Percentiles rank a stretch among this genome's conserved stretches.
Evolutionary conservation across 2,329 filamentous ascomycete genomes (phyloP).

Genomic region (Cordyceps militaris): DNA sequence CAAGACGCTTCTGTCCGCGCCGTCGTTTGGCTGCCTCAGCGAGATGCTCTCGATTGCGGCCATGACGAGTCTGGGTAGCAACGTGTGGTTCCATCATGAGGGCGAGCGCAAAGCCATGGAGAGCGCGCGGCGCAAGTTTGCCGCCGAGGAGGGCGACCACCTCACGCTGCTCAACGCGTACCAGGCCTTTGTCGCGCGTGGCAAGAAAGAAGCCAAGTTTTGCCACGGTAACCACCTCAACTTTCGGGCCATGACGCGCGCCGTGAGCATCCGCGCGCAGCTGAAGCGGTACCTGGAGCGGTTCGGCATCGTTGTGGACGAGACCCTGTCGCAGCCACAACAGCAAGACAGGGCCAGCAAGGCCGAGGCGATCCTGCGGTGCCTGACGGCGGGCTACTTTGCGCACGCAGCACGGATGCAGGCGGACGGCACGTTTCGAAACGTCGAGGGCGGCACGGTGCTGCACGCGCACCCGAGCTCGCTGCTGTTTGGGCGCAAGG

Average conservation of each 20-base stretch:
- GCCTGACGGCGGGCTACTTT: conserved; percentile 86
- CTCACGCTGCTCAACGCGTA: conserved; percentile 91
- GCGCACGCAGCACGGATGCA: conserved; percentile 92
- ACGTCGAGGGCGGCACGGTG: conserved; percentile 69
- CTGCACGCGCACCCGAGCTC: conserved; percentile 87
- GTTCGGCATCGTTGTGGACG: conserved; percentile 66
- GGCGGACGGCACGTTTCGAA: conserved; percentile 81
- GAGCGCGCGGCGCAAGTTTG: conserved; percentile 70
- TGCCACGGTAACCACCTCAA: conserved; percentile 84
- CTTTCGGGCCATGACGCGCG: conserved; percentile 73
- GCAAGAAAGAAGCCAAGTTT: conserved; percentile 76
- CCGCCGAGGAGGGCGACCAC: conserved; percentile 89
- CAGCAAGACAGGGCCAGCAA: conserved; percentile 24
- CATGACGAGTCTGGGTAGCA: conserved; percentile 82
- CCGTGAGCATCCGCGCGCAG: conserved; percentile 80
- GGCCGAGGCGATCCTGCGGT: conserved; percentile 71
- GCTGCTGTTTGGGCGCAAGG: conserved; percentile 92
- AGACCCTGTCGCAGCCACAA: conserved; percentile 41
- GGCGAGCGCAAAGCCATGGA: conserved; percentile 71
- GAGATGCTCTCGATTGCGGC: conserved; percentile 89
- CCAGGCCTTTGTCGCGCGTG: conserved; percentile 75
- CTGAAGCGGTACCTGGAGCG: conserved; percentile 81
- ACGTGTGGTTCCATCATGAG: conserved; percentile 75
- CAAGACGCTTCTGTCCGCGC: conserved; percentile 71
- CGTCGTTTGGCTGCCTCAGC: conserved; percentile 68